phyloP scores from a whole-genome alignment of 805 yeast genomes.

The Wickerhamiella dianesei region DNA sequence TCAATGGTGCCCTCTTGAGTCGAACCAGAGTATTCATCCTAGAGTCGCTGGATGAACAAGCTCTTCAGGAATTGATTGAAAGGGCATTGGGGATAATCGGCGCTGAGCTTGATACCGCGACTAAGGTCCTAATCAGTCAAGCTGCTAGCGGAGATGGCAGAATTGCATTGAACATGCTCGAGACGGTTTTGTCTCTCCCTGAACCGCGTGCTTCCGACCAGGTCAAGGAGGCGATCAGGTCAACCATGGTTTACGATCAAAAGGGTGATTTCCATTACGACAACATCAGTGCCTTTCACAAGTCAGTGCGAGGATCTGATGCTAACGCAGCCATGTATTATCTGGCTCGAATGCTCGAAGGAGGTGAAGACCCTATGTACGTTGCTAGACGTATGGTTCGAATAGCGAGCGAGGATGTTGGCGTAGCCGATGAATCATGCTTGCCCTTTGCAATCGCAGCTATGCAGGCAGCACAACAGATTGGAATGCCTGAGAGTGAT shows the following conservation, averaged over 20 bases:
- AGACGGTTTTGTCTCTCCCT: conserved; percentile 30
- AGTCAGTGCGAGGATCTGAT: conserved; percentile 77
- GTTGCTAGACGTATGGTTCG: conserved; percentile 84
- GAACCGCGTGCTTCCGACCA: conserved; percentile 20
- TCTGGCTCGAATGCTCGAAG: conserved; percentile 72
- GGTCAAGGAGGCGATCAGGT: conserved; percentile 28
- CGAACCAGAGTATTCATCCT: conserved; percentile 72
- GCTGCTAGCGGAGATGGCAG: conserved; percentile 84
- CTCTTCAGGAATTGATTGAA: conserved; percentile 39
- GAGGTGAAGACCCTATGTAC: conserved; percentile 88
- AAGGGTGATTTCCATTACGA: conserved; percentile 91
- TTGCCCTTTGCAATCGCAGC: conserved; percentile 79
- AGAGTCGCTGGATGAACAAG: conserved; percentile 36
- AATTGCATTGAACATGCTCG: conserved; percentile 66
- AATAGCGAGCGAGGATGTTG: conserved; percentile 92
- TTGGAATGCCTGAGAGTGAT: conserved; percentile 94
- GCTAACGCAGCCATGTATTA: conserved; percentile 85
- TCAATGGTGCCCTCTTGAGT: conserved; percentile 70
- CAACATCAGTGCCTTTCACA: conserved; percentile 90
- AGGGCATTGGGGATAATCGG: conserved; percentile 44
- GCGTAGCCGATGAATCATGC: conserved; percentile 68
- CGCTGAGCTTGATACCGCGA: conserved; percentile 40
- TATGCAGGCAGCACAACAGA: conserved; percentile 72
- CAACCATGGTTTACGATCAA: conserved; percentile 60
- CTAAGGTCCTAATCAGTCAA: conserved; percentile 54